Evolutionary conservation across 306 rosid species (phyloP), one percentile per base, ranked within the genome.

Genomic region (Vigna nakashimae): DNA sequence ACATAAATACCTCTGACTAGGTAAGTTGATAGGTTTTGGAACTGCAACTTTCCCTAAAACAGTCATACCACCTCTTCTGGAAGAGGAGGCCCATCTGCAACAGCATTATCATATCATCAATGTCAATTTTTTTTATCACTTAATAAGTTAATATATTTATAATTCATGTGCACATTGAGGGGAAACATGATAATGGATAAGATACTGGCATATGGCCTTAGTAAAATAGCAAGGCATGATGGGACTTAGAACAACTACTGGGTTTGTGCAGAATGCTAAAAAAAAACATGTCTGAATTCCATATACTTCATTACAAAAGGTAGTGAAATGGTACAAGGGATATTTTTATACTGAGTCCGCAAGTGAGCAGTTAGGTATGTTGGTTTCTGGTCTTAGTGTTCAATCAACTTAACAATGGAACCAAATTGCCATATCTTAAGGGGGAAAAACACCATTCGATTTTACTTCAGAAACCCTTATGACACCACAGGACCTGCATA

Each of bases 11-110:
- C 90, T 96, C 84, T 92, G 96, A 90, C 97, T 96, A 20, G 98
- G 99, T 68, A 96, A 87, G 84, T 96, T 93, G 51, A 93, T 80
- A 67, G 99, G 99, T 80, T 90, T 96, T 77, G 99, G 99, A 81
- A 89, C 98, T 5, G 89, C 90, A 73, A 96, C 96, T 86, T 90
- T 96, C 82, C 99, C 99, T 74, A 93, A 84, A 75, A 93, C 96
- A 64, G 93, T 96, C 98, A 93, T 88, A 80, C 92, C 90, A 76
- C 97, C 87, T 84, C 96, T 91, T 86, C 91, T 87, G 87, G 93
- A 90, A 79, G 93, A 90, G 78, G 98, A 82, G 75, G 82, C 82
- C 94, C 91, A 85, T 83, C 99, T 96, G 89, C 84, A 77, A 76
- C 74, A 87, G 65, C 70, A 78, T 46, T 22, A 57, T 68, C 65